Conservation (phyloP, 768 basidiomycete species). For the Mycena filopes region DNA sequence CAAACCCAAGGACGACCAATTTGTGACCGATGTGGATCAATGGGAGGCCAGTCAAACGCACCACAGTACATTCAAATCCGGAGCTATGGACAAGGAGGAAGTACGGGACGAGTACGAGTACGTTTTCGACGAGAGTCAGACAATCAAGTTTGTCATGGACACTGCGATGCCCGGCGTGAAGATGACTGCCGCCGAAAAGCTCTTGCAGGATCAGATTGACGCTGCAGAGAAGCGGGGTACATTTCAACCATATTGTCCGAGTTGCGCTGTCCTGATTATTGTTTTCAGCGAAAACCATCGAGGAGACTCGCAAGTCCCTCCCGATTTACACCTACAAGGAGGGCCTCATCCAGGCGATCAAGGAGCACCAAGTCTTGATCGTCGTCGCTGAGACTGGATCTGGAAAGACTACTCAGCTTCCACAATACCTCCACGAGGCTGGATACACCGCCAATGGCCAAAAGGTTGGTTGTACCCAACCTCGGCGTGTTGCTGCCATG, state of each 20-base stretch:
- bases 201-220: constrained; percentile 88
- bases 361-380: constrained; percentile 93
- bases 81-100: constrained; percentile 90
- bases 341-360: constrained; percentile 87
- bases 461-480: constrained; percentile 97
- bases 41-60: constrained; percentile 95
- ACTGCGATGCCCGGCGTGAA: constrained; percentile 71
- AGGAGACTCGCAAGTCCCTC: constrained; percentile 92
- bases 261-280: neutral
- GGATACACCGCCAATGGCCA: constrained; percentile 90
- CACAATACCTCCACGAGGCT: constrained; percentile 98
- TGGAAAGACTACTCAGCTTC: constrained; percentile 98
- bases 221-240: constrained; percentile 90
- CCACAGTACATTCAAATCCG: constrained; percentile 89
- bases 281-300: constrained; percentile 81
- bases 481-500: constrained; percentile 99
- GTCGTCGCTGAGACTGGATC: constrained; percentile 99
- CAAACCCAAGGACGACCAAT: constrained; percentile 91
- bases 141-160: constrained; percentile 95
- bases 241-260: constrained; percentile 35
- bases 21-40: constrained; percentile 96
- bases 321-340: constrained; percentile 93
- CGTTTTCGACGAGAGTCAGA: constrained; percentile 98
- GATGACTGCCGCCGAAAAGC: constrained; percentile 86
- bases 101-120: constrained; percentile 92